Conservation (phyloP, 768 basidiomycete genomes). For the Suillus weaverae region DNA sequence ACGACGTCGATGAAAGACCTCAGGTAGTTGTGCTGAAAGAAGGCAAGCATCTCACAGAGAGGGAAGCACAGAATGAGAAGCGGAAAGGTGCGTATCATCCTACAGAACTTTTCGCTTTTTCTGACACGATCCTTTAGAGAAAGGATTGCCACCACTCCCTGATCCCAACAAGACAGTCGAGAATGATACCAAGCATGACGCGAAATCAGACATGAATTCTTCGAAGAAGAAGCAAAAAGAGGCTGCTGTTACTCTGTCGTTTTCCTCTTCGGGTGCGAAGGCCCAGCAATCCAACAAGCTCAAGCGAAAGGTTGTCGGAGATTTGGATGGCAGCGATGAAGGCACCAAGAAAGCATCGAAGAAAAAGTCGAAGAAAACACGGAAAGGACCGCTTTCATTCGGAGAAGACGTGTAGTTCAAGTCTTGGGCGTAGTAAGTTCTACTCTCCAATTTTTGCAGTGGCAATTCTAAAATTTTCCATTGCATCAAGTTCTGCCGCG, state of each 20-base stretch:
- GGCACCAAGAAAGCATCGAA: slow-evolving; percentile 35
- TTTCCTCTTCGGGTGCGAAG: slow-evolving; percentile 37
- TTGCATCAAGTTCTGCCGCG: not conserved
- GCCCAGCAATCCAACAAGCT: slow-evolving; percentile 27
- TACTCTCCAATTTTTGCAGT: not conserved
- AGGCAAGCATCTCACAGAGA: slow-evolving; percentile 81
- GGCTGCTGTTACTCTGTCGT: slow-evolving; percentile 33
- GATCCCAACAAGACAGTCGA: slow-evolving; percentile 32
- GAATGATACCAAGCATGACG: slow-evolving; percentile 29
- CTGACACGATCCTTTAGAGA: slow-evolving; percentile 42
- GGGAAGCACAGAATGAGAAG: slow-evolving; percentile 76
- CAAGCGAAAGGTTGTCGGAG: slow-evolving; percentile 38
- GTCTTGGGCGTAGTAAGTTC: not conserved
- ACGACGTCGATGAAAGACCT: slow-evolving; percentile 75
- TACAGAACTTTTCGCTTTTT: slow-evolving; percentile 5
- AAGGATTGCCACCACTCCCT: slow-evolving; percentile 57
- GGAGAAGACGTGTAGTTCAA: slow-evolving; percentile 28
- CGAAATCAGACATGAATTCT: slow-evolving; percentile 16
- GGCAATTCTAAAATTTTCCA: not conserved
- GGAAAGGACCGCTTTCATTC: slow-evolving; percentile 40
- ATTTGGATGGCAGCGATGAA: slow-evolving; percentile 30
- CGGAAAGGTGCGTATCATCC: slow-evolving; percentile 57
- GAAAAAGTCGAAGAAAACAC: slow-evolving; percentile 55
- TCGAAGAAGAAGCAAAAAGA: slow-evolving; percentile 22
- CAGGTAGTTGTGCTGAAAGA: slow-evolving; percentile 87